A percentile compares a stretch with the other conserved stretches of the same genome.
Evolutionary conservation across 768 basidiomycete genomes (phyloP).

Genomic region (Xerocomellus amylosporus): DNA sequence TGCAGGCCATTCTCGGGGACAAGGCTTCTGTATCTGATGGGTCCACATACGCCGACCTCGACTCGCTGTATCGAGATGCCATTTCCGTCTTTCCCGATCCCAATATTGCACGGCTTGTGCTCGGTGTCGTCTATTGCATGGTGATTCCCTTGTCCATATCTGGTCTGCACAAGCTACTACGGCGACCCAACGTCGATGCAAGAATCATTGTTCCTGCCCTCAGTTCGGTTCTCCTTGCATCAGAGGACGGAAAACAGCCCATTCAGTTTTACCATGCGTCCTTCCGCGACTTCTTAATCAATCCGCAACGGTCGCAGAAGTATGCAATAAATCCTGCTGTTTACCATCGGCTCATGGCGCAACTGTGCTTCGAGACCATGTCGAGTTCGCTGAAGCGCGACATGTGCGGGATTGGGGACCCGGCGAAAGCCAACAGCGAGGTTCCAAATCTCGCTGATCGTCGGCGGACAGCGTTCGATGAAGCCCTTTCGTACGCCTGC

Average conservation of each 20-base stretch:
- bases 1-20: slow-evolving; percentile 16
- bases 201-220: slow-evolving; percentile 17
- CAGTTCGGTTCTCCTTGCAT: slow-evolving; percentile 16
- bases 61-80: slow-evolving; percentile 19
- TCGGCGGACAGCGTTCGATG: slow-evolving; percentile 9
- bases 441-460: slow-evolving; percentile 19
- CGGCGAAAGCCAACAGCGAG: slow-evolving; percentile 15
- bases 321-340: slow-evolving; percentile 12
- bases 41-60: slow-evolving; percentile 20
- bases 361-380: slow-evolving; percentile 20
- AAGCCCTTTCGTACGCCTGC: slow-evolving; percentile 18
- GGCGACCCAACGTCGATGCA: slow-evolving; percentile 13
- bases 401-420: slow-evolving; percentile 20
- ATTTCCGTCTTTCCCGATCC: slow-evolving; percentile 19
- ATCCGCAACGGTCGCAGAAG: slow-evolving; percentile 15
- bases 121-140: slow-evolving; percentile 19
- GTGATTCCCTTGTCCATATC: slow-evolving; percentile 8
- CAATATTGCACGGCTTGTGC: slow-evolving; percentile 15
- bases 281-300: slow-evolving; percentile 21
- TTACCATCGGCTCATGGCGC: slow-evolving; percentile 20
- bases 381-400: slow-evolving; percentile 18
- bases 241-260: slow-evolving; percentile 18
- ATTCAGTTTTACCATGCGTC: slow-evolving; percentile 25
- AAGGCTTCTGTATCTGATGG: neutral
- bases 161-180: slow-evolving; percentile 14